Conservation (phyloP, 441 rosid species). For the Breynia disticha region DNA sequence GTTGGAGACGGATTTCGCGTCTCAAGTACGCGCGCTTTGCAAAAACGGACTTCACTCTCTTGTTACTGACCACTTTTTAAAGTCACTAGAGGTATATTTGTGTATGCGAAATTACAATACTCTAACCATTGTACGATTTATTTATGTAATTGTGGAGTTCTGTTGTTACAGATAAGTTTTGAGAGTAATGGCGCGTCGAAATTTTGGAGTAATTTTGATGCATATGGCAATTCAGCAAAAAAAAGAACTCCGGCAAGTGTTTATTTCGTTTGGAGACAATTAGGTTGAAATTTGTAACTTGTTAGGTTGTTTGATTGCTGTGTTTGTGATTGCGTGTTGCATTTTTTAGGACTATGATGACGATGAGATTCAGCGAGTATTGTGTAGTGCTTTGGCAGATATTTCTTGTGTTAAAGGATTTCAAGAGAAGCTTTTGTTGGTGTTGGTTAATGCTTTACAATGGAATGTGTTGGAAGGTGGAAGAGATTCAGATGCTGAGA, state of each 20-base stretch:
- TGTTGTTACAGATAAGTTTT: slow-evolving; percentile 49
- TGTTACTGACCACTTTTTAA: slow-evolving; percentile 61
- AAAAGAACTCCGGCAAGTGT: slow-evolving; percentile 29
- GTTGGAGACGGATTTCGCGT: slow-evolving; percentile 32
- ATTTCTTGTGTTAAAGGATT: slow-evolving; percentile 42
- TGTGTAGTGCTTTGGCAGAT: slow-evolving; percentile 63
- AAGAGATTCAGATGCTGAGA: slow-evolving; percentile 31
- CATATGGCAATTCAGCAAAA: slow-evolving; percentile 26
- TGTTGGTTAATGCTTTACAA: slow-evolving; percentile 52
- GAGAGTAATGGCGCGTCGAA: slow-evolving; percentile 43
- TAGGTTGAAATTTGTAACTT: not conserved
- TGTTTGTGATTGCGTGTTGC: not conserved
- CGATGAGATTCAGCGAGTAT: slow-evolving; percentile 47
- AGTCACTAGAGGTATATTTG: slow-evolving; percentile 53
- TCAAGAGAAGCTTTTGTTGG: slow-evolving; percentile 64
- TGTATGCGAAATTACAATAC: not conserved
- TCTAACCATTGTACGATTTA: not conserved
- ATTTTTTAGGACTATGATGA: slow-evolving; percentile 47
- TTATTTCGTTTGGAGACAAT: slow-evolving; percentile 1
- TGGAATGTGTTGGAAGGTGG: slow-evolving; percentile 21
- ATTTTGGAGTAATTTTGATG: slow-evolving; percentile 77
- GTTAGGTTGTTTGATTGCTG: slow-evolving; percentile 1
- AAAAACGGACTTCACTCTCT: slow-evolving; percentile 62
- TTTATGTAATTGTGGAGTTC: not conserved
- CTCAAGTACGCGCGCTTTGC: slow-evolving; percentile 52